Evolutionary conservation across 176 grass and related monocot genomes (phyloP).

Genomic region (Tillandsia fasciculata): DNA sequence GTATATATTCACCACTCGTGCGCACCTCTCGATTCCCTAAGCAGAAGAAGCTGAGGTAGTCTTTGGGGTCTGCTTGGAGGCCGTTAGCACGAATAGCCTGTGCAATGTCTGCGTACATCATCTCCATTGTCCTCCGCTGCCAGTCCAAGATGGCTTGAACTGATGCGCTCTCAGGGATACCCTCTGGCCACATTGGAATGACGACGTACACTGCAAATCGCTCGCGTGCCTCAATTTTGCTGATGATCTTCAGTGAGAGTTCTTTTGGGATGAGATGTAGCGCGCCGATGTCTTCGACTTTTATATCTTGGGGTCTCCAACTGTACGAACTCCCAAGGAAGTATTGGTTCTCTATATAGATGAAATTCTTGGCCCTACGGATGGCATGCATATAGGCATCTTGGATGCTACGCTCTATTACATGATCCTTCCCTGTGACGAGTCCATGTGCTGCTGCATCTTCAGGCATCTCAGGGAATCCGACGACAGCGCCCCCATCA

Average conservation of each 20-base stretch:
- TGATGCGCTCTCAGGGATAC: conserved; percentile 43
- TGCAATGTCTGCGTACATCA: conserved; percentile 48
- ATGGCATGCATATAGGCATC: conserved; percentile 71
- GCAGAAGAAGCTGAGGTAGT: conserved; percentile 71
- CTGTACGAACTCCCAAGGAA: conserved; percentile 58
- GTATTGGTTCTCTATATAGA: conserved; percentile 82
- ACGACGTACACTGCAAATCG: conserved; percentile 49
- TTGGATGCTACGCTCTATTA: conserved; percentile 61
- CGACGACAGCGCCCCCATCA: conserved; percentile 32
- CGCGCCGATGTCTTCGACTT: conserved; percentile 37
- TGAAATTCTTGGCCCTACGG: conserved; percentile 41
- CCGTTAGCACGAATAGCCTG: conserved; percentile 34
- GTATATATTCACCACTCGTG: conserved; percentile 20
- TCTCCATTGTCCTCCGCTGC: conserved; percentile 67
- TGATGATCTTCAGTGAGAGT: conserved; percentile 50
- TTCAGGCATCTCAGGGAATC: conserved; percentile 30
- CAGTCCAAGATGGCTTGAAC: conserved; percentile 68
- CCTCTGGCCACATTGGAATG: conserved; percentile 69
- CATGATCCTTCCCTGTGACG: conserved; percentile 35
- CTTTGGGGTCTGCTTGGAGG: conserved; percentile 25
- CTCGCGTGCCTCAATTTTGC: conserved; percentile 49
- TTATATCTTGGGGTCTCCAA: conserved; percentile 27
- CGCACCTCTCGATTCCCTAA: conserved; percentile 41
- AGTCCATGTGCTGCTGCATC: conserved; percentile 28
- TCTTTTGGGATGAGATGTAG: conserved; percentile 59